phyloP scores from a whole-genome alignment of 768 basidiomycete genomes.

The Lentinula raphanica region DNA sequence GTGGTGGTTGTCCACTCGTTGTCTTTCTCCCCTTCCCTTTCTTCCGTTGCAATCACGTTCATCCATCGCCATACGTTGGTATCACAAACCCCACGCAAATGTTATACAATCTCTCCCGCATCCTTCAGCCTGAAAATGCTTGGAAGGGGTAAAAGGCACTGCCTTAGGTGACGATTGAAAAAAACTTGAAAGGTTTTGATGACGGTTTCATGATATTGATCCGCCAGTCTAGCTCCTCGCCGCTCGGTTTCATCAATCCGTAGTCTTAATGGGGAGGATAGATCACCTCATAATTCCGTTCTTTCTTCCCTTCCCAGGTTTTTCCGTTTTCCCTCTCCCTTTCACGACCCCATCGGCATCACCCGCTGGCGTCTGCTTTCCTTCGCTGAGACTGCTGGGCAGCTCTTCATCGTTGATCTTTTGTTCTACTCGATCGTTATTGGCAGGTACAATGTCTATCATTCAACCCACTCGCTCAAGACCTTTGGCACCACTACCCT shows the following conservation, averaged over 20 bases:
- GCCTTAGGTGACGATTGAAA: neutral
- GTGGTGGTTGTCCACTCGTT: no score
- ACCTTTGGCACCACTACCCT: neutral
- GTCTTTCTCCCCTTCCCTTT: no score
- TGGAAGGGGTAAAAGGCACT: neutral
- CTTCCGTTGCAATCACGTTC: no score
- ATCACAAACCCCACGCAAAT: no score
- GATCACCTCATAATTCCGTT: neutral
- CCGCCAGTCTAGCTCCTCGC: neutral
- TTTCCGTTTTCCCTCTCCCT: slow-evolving; percentile 21
- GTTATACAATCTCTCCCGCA: no score
- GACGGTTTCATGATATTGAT: slow-evolving; percentile 3
- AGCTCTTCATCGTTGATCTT: neutral
- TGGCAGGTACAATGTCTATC: slow-evolving; percentile 4
- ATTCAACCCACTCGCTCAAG: neutral
- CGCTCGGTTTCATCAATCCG: slow-evolving; percentile 3
- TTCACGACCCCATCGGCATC: neutral
- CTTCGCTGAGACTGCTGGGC: slow-evolving; percentile 6
- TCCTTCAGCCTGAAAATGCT: no score
- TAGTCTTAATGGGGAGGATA: slow-evolving; percentile 2
- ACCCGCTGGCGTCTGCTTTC: neutral
- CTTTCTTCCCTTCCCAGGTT: neutral
- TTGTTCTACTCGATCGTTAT: neutral
- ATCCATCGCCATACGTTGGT: no score
- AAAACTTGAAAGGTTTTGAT: neutral